Percentiles rank a stretch among this genome's conserved stretches.
phyloP scores from a whole-genome alignment of 768 basidiomycete species.

The Royoungia palumana region DNA sequence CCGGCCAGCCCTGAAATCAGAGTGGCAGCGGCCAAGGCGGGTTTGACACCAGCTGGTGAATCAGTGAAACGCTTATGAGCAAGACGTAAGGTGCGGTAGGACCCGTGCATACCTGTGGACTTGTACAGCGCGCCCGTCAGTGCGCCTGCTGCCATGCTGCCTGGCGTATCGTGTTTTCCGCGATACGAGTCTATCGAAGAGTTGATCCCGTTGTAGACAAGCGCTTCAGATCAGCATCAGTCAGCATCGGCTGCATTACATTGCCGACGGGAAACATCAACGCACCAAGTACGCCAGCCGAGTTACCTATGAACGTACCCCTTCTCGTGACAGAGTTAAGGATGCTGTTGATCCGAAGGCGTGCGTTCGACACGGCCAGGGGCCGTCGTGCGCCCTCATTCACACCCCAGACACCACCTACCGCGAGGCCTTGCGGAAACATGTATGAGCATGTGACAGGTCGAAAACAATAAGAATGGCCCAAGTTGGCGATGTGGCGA shows the following conservation, averaged over 20 bases:
- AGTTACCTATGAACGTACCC: conserved; percentile 98
- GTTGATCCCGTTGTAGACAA: conserved; percentile 95
- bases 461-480: conserved; percentile 73
- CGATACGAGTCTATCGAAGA: conserved; percentile 86
- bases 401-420: conserved; percentile 95
- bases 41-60: conserved; percentile 81
- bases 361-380: conserved; percentile 78
- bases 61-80: conserved; percentile 34
- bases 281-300: conserved; percentile 94
- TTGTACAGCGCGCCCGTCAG: conserved; percentile 90
- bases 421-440: conserved; percentile 76
- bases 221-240: conserved; percentile 53
- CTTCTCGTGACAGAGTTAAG: conserved; percentile 95
- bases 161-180: conserved; percentile 87
- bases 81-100: conserved; percentile 33
- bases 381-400: conserved; percentile 90
- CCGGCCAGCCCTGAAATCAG: conserved; percentile 89
- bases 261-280: conserved; percentile 35
- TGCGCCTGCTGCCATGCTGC: conserved; percentile 90
- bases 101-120: conserved; percentile 74
- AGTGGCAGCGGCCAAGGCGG: conserved; percentile 85
- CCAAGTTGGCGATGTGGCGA: conserved; percentile 53
- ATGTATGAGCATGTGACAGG: conserved; percentile 73
- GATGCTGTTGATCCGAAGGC: conserved; percentile 93
- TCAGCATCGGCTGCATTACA: conserved; percentile 32